Conservation (phyloP, 805 yeast genomes). For the Candida silvicultrix region DNA sequence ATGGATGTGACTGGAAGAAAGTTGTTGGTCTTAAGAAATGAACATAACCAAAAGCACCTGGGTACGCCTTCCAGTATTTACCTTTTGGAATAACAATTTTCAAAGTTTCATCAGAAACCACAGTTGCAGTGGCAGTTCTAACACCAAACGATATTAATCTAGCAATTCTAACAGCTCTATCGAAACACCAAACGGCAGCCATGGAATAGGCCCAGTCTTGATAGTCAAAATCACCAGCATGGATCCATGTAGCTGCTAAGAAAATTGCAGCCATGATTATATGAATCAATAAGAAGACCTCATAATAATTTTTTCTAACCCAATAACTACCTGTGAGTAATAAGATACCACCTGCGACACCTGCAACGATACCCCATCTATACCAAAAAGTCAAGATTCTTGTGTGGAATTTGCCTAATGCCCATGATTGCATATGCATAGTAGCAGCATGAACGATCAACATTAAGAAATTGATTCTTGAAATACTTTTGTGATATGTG, state of each 20-base stretch:
- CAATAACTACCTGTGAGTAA: constrained; percentile 23
- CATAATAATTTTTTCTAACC: constrained; percentile 52
- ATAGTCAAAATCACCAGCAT: constrained; percentile 45
- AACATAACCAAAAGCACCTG: constrained; percentile 56
- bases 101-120: constrained; percentile 35
- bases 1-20: constrained; percentile 73
- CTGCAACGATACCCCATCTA: constrained; percentile 17
- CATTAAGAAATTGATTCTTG: constrained; percentile 35
- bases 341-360: constrained; percentile 6
- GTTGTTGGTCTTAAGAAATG: constrained; percentile 44
- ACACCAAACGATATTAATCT: constrained; percentile 19
- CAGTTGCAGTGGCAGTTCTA: constrained; percentile 19
- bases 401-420: constrained; percentile 5
- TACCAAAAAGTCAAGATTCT: constrained; percentile 15
- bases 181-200: constrained; percentile 42
- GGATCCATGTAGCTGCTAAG: constrained; percentile 51
- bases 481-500: constrained; percentile 59
- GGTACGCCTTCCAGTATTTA: constrained; percentile 43
- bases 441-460: constrained; percentile 16
- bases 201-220: constrained; percentile 33
- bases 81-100: constrained; percentile 33
- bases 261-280: constrained; percentile 47
- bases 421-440: constrained; percentile 16
- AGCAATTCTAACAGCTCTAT: constrained; percentile 38
- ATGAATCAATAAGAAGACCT: constrained; percentile 52